These are phyloP conservation scores for Tolypocladium cylindrosporum DNA, from an alignment of 2,329 filamentous ascomycete species.

Conservation along the genomic window DNA sequence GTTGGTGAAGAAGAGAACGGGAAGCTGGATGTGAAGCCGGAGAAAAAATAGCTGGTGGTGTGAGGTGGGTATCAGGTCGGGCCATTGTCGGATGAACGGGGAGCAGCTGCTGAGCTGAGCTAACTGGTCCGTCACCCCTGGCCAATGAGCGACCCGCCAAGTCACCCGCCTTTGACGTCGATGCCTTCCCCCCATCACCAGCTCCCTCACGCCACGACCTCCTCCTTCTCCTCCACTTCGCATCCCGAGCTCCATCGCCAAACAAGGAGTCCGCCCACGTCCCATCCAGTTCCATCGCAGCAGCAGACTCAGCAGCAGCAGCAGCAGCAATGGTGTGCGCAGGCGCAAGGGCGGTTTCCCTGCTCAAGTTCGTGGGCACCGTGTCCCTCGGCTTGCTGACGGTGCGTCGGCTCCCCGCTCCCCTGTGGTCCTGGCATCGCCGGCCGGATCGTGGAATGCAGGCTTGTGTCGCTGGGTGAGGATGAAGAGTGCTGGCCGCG, in stretches of 20 bases:
- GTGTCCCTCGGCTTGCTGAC: constrained; percentile 81
- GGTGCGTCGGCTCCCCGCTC: constrained; percentile 40
- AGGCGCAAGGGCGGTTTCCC: constrained; percentile 46
- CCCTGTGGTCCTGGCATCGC: constrained; percentile 3
- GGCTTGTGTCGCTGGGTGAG: background rate
- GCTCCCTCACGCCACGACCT: background rate
- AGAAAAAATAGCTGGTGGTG: background rate
- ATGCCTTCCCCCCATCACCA: background rate
- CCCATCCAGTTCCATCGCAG: background rate
- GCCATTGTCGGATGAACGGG: background rate
- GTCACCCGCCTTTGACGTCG: background rate
- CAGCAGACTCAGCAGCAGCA: constrained; percentile 7
- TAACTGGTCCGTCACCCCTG: background rate
- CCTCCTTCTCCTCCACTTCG: background rate
- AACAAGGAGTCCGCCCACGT: background rate
- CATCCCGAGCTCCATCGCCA: background rate
- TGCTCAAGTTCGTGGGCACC: constrained; percentile 88
- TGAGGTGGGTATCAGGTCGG: background rate
- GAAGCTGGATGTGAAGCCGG: background rate
- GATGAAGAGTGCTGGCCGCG: too few species aligned
- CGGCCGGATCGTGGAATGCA: background rate
- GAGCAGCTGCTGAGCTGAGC: background rate
- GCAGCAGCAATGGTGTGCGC: constrained; percentile 48
- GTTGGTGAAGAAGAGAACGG: background rate
- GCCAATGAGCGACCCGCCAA: background rate